A percentile compares a stretch with the other conserved stretches of the same genome.
Conservation (phyloP, 495 filamentous ascomycete species). For the Entonaema liquescens region DNA sequence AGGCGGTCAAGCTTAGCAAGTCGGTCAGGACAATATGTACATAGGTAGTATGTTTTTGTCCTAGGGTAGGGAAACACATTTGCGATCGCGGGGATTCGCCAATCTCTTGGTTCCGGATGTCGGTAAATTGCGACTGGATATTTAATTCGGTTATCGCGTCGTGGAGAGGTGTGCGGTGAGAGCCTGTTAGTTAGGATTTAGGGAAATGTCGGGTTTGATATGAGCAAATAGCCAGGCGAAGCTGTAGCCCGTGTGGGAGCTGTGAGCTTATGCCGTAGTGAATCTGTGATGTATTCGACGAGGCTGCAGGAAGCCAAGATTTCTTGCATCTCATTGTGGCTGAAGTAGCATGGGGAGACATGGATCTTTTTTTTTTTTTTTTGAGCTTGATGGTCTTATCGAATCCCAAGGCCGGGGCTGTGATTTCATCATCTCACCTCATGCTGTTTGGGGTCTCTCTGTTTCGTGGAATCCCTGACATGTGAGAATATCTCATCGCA, state of each 20-base stretch:
- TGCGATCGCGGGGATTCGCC: slow-evolving; percentile 19
- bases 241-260: slow-evolving; percentile 34
- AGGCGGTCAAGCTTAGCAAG: slow-evolving; percentile 30
- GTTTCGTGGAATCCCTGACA: slow-evolving; percentile 35
- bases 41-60: background rate
- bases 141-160: slow-evolving; percentile 27
- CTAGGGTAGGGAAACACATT: slow-evolving; percentile 2
- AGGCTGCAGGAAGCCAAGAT: slow-evolving; percentile 46
- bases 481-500: slow-evolving; percentile 23
- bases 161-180: slow-evolving; percentile 36
- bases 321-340: slow-evolving; percentile 36
- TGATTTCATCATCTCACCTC: slow-evolving; percentile 39
- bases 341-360: slow-evolving; percentile 27
- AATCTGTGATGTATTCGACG: slow-evolving; percentile 39
- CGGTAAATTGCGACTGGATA: background rate
- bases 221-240: slow-evolving; percentile 31
- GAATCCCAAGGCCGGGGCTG: slow-evolving; percentile 27
- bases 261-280: slow-evolving; percentile 21
- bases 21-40: slow-evolving; percentile 17
- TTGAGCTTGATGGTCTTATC: slow-evolving; percentile 20
- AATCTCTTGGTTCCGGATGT: slow-evolving; percentile 18
- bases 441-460: slow-evolving; percentile 30
- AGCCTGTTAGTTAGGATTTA: slow-evolving; percentile 17
- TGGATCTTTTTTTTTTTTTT: slow-evolving; percentile 3
- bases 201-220: slow-evolving; percentile 29